A percentile compares a stretch with the other conserved stretches of the same genome.
phyloP scores from a whole-genome alignment of 73 alveolate species.

The Paramecium primaurelia region DNA sequence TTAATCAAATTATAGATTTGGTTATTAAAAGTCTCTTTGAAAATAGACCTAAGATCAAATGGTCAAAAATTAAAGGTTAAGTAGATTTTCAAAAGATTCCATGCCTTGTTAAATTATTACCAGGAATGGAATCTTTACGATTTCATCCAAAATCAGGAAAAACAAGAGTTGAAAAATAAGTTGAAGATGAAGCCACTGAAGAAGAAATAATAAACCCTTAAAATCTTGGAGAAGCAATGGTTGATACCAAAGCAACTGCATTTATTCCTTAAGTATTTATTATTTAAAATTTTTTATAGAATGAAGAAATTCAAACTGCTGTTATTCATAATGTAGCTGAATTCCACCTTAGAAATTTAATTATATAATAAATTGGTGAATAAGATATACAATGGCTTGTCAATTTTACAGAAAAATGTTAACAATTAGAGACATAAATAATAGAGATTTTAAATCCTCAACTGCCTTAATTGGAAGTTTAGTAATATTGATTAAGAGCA shows the following conservation, averaged over 20 bases:
- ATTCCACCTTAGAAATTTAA: background rate
- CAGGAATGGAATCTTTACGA: background rate
- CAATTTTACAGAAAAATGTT: background rate
- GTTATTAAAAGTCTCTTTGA: background rate
- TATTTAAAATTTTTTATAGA: background rate
- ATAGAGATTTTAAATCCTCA: background rate
- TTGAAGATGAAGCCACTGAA: background rate
- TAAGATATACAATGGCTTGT: background rate
- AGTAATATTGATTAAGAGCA: slow-evolving; percentile 23
- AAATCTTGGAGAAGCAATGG: slow-evolving; percentile 15
- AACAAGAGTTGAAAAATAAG: background rate
- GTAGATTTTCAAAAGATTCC: slow-evolving; percentile 28
- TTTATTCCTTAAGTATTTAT: background rate
- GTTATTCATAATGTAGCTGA: slow-evolving; percentile 17
- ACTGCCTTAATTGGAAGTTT: background rate
- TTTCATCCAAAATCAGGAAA: slow-evolving; percentile 47
- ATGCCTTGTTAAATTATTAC: background rate
- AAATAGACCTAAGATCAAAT: background rate
- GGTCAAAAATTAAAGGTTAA: background rate
- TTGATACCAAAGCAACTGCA: slow-evolving; percentile 29
- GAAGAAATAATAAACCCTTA: slow-evolving; percentile 20
- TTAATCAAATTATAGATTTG: background rate
- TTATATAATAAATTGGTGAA: background rate
- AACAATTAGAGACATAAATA: background rate
- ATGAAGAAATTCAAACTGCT: background rate